These are phyloP conservation scores for Fusarium pseudocircinatum DNA, from an alignment of 2,329 filamentous ascomycete species.

Conservation along the genomic window DNA sequence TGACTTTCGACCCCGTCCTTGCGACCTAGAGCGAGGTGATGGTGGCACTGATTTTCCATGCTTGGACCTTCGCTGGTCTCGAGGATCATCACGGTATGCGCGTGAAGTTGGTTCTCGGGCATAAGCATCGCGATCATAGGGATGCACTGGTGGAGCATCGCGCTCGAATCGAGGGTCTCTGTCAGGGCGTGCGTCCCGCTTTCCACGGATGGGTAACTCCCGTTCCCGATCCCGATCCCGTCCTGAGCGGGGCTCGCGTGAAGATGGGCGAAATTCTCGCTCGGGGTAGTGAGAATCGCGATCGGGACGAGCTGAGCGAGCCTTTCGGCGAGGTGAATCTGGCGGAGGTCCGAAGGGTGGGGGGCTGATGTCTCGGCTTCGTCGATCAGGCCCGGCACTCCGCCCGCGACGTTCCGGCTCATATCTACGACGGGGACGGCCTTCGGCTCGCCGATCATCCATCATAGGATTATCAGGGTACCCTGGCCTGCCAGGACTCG, in stretches of 20 bases:
- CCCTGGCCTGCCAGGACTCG: conserved; percentile 26
- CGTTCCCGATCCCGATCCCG: conserved; percentile 20
- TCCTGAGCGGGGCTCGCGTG: conserved; percentile 16
- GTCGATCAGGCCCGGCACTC: conserved; percentile 30
- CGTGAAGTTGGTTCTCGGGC: neutral
- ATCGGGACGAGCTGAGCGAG: conserved; percentile 29
- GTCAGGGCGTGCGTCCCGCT: conserved; percentile 13
- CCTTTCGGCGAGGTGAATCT: conserved; percentile 32
- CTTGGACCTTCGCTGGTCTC: conserved; percentile 1
- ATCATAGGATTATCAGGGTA: conserved; percentile 28
- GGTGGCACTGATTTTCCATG: conserved; percentile 20
- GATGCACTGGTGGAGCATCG: conserved; percentile 4
- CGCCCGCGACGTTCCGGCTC: conserved; percentile 38
- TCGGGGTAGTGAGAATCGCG: conserved; percentile 13
- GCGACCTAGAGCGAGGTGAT: conserved; percentile 23
- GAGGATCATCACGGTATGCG: conserved; percentile 3
- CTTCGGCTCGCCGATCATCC: conserved; percentile 11
- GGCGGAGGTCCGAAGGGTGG: conserved; percentile 29
- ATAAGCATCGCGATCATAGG: conserved; percentile 19
- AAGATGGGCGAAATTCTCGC: conserved; percentile 4
- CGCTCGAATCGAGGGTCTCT: conserved; percentile 18
- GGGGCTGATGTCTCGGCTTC: conserved; percentile 25
- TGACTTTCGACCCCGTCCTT: conserved; percentile 22
- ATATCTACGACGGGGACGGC: conserved; percentile 12
- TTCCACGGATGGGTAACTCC: conserved; percentile 16